These are phyloP conservation scores for Fusarium drepaniforme DNA, from an alignment of 2,329 filamentous ascomycete species.

Conservation along the genomic window DNA sequence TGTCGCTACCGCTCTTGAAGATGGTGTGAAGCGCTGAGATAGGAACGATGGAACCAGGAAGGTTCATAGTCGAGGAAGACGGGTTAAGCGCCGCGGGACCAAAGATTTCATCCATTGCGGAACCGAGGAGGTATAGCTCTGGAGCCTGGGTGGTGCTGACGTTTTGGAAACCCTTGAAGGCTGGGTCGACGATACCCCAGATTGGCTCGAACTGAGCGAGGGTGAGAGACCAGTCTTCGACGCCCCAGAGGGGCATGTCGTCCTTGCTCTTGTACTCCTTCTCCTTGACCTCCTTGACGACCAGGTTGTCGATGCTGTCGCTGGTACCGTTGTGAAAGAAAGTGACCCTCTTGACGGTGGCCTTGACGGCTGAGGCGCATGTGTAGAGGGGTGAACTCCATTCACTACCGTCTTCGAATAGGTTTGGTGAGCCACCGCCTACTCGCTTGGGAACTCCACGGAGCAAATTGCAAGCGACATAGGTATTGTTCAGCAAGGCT, in stretches of 20 bases:
- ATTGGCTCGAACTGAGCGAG: constrained; percentile 32
- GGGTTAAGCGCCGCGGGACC: background rate
- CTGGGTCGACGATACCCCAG: constrained; percentile 38
- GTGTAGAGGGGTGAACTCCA: constrained; percentile 59
- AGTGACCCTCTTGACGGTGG: constrained; percentile 58
- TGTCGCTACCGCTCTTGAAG: background rate
- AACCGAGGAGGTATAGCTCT: constrained; percentile 26
- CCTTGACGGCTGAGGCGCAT: constrained; percentile 56
- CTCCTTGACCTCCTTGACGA: constrained; percentile 48
- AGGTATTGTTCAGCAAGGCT: constrained; percentile 23
- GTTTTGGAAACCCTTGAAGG: constrained; percentile 27
- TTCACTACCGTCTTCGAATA: constrained; percentile 54
- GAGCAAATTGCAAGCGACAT: constrained; percentile 44
- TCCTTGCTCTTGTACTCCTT: constrained; percentile 51
- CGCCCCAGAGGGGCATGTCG: constrained; percentile 49
- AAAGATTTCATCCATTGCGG: background rate
- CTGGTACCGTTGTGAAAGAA: constrained; percentile 57
- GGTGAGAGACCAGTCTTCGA: constrained; percentile 42
- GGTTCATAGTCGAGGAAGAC: constrained; percentile 12
- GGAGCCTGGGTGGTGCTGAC: constrained; percentile 27
- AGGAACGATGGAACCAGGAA: constrained; percentile 30
- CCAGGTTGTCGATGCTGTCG: constrained; percentile 48
- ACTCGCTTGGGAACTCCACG: constrained; percentile 52
- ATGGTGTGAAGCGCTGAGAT: constrained; percentile 20
- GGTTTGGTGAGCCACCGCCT: constrained; percentile 48